Percentiles rank a stretch among this genome's conserved stretches.
These are phyloP conservation scores for Calonectria hongkongensis DNA, from an alignment of 2,329 filamentous ascomycete genomes.

Conservation along the genomic window DNA sequence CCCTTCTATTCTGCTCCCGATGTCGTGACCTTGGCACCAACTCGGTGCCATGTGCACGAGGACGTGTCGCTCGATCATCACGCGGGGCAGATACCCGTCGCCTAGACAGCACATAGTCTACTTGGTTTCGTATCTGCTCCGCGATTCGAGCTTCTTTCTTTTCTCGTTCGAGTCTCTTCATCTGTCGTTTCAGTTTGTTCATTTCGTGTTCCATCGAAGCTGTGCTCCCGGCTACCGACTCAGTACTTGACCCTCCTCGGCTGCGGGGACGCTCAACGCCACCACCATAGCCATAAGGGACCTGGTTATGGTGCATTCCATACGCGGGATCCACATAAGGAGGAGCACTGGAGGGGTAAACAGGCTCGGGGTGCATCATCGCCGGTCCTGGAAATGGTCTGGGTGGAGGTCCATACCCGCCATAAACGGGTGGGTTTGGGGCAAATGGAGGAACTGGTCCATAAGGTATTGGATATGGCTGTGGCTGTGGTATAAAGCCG, in stretches of 20 bases:
- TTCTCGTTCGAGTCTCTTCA: not conserved
- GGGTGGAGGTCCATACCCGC: not conserved
- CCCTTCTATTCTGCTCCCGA: not conserved
- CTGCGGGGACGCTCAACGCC: not conserved
- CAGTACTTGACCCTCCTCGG: not conserved
- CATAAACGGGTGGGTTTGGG: not conserved
- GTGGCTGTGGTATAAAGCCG: not conserved
- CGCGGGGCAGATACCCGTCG: not conserved
- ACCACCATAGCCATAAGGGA: too few species aligned
- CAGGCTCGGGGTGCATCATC: not conserved
- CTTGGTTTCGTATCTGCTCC: not conserved
- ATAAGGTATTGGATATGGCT: not conserved
- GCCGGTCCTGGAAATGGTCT: too few species aligned
- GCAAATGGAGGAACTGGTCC: not conserved
- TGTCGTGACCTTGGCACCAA: not conserved
- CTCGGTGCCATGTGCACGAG: not conserved
- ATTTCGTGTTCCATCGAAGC: not conserved
- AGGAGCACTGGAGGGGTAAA: not conserved
- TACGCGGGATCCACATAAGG: not conserved
- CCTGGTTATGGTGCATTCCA: not conserved
- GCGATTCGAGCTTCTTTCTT: not conserved
- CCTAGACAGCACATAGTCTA: not conserved
- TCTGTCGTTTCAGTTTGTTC: not conserved
- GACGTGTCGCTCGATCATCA: too few species aligned
- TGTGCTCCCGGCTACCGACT: not conserved